Evolutionary conservation across 2,329 filamentous ascomycete species (phyloP).

Genomic region (Beauveria brongniartii): DNA sequence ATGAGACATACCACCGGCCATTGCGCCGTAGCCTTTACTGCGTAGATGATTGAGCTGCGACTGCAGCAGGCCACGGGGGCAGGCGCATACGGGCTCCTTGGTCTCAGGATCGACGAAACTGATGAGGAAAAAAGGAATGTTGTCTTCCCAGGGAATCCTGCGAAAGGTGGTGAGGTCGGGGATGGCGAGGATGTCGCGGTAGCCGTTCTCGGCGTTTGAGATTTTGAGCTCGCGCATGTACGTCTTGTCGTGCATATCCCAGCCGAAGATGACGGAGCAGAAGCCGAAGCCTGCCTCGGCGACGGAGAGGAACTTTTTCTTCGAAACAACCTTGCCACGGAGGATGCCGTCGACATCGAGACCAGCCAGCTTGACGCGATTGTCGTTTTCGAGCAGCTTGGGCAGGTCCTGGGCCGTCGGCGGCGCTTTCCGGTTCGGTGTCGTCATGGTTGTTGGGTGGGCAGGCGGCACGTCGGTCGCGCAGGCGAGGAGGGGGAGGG

Average conservation of each 20-base stretch:
- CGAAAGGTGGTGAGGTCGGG: constrained; percentile 64
- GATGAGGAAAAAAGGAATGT: constrained; percentile 68
- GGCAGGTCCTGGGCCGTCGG: constrained; percentile 55
- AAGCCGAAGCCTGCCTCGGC: constrained; percentile 71
- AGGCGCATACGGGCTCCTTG: constrained; percentile 61
- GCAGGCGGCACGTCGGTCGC: not conserved
- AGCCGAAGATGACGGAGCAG: constrained; percentile 77
- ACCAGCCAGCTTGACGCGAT: constrained; percentile 48
- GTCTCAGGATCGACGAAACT: constrained; percentile 76
- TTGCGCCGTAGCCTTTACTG: constrained; percentile 64
- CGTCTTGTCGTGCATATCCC: constrained; percentile 81
- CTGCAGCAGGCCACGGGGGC: constrained; percentile 69
- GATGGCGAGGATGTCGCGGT: constrained; percentile 65
- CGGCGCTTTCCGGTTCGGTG: constrained; percentile 20
- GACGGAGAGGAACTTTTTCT: constrained; percentile 74
- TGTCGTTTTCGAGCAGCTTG: constrained; percentile 43
- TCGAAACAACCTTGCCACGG: constrained; percentile 72
- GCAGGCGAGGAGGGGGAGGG: not conserved
- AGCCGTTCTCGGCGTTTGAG: constrained; percentile 73
- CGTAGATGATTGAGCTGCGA: constrained; percentile 59
- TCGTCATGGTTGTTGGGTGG: constrained; percentile 13
- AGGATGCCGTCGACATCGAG: constrained; percentile 70
- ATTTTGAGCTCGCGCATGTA: constrained; percentile 69
- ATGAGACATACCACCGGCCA: constrained; percentile 70
- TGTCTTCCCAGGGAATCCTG: constrained; percentile 71